phyloP scores from a whole-genome alignment of 73 alveolate genomes.

The Paraurostyla sp. region DNA sequence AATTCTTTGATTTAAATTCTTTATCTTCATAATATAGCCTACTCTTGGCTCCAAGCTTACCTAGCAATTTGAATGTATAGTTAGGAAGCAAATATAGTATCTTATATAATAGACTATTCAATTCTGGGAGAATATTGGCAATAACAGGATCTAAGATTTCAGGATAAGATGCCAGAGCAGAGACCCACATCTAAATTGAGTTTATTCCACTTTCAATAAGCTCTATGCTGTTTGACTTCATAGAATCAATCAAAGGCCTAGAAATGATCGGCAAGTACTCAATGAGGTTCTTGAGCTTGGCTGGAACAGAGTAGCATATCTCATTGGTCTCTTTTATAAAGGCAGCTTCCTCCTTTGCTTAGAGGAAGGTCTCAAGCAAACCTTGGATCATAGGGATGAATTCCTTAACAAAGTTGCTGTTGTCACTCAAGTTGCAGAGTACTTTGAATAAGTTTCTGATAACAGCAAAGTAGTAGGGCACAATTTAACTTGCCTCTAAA shows the following conservation, averaged over 20 bases:
- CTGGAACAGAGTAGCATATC: constrained; percentile 67
- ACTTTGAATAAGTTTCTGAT: constrained; percentile 50
- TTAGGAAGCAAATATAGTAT: constrained; percentile 52
- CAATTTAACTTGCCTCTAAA: neutral
- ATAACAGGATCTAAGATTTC: constrained; percentile 69
- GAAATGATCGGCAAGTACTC: constrained; percentile 66
- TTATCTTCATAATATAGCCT: constrained; percentile 66
- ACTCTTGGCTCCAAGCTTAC: constrained; percentile 68
- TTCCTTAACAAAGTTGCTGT: constrained; percentile 55
- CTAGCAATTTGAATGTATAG: constrained; percentile 64
- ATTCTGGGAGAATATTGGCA: constrained; percentile 50
- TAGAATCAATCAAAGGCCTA: constrained; percentile 60
- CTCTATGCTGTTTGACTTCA: constrained; percentile 48
- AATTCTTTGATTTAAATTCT: constrained; percentile 69
- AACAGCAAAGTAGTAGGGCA: constrained; percentile 61
- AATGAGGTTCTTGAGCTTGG: constrained; percentile 61
- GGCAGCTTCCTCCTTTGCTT: constrained; percentile 64
- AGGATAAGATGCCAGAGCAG: constrained; percentile 61
- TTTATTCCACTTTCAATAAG: constrained; percentile 58
- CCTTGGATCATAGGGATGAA: constrained; percentile 65
- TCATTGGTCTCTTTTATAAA: constrained; percentile 66
- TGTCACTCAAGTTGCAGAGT: constrained; percentile 5
- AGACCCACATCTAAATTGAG: constrained; percentile 61
- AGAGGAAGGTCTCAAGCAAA: constrained; percentile 56
- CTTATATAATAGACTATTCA: constrained; percentile 33